A percentile compares a stretch with the other conserved stretches of the same genome.
These are phyloP conservation scores for Miscanthus lutarioriparius DNA, from an alignment of 176 grass and related monocot genomes.

Conservation along the genomic window DNA sequence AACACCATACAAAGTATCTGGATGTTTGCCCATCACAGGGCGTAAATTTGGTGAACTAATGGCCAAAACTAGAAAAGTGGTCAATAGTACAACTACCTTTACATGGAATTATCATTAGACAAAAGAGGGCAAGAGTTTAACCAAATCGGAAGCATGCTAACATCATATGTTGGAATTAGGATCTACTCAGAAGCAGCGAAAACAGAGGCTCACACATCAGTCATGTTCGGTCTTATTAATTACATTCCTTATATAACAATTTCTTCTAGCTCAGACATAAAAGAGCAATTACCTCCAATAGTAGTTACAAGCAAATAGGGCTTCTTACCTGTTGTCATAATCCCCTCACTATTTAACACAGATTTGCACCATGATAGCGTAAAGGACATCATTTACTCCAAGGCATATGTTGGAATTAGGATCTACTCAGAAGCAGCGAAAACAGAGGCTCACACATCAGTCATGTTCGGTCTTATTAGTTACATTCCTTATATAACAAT, in stretches of 20 bases:
- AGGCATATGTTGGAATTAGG: neutral
- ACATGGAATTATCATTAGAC: neutral
- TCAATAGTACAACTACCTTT: neutral
- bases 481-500: neutral
- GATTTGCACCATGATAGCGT: neutral
- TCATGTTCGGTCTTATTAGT: neutral
- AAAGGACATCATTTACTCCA: neutral
- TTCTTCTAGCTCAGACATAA: neutral
- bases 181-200: neutral
- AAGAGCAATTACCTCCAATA: neutral
- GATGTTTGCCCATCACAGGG: neutral
- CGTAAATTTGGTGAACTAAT: neutral
- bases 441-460: neutral
- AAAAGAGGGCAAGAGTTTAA: neutral
- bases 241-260: neutral
- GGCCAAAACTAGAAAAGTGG: neutral
- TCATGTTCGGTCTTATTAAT: neutral
- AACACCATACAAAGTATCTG: neutral
- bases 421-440: neutral
- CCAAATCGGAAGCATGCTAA: neutral
- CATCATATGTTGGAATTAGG: neutral
- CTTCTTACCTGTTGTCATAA: neutral
- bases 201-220: neutral
- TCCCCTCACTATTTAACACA: neutral
- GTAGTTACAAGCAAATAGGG: neutral